Conservation (phyloP, 108 stramenopile genomes). For the Aureococcus anophagefferens region DNA sequence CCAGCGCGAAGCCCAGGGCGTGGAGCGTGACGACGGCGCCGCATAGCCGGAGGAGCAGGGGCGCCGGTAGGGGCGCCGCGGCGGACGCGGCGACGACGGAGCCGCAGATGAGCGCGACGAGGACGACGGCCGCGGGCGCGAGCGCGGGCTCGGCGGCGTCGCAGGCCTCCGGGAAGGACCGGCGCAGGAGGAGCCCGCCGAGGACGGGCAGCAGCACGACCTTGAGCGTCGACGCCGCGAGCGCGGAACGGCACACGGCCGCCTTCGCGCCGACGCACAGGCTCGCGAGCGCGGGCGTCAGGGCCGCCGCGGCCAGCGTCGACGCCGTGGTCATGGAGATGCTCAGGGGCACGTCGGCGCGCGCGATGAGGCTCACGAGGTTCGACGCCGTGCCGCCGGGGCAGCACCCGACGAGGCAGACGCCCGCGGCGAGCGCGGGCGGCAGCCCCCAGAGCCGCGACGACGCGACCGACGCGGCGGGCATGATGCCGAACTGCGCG, state of each 20-base stretch:
- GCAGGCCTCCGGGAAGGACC: constrained; percentile 44
- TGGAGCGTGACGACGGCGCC: constrained; percentile 61
- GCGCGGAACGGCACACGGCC: constrained; percentile 43
- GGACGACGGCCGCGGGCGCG: constrained; percentile 55
- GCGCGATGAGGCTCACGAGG: constrained; percentile 77
- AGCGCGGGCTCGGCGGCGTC: neutral
- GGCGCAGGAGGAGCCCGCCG: constrained; percentile 70
- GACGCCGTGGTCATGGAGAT: constrained; percentile 77
- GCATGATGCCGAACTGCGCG: constrained; percentile 84
- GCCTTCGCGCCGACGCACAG: constrained; percentile 64
- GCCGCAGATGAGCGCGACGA: constrained; percentile 81
- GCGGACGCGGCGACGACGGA: constrained; percentile 61
- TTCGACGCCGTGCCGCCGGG: constrained; percentile 92
- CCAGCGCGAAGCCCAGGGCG: constrained; percentile 63
- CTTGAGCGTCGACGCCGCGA: constrained; percentile 46
- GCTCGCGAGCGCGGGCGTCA: constrained; percentile 74
- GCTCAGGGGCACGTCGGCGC: constrained; percentile 84
- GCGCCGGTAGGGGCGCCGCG: neutral
- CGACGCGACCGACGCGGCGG: constrained; percentile 55
- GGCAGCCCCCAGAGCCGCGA: constrained; percentile 55
- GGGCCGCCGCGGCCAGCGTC: constrained; percentile 67
- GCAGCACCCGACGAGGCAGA: constrained; percentile 66
- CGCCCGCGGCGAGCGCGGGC: constrained; percentile 47
- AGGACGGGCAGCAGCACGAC: constrained; percentile 77
- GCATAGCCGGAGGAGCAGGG: constrained; percentile 35